Evolutionary conservation across 768 basidiomycete species (phyloP), one percentile per base, ranked within the genome.

Genomic region (Mycena polygramma): DNA sequence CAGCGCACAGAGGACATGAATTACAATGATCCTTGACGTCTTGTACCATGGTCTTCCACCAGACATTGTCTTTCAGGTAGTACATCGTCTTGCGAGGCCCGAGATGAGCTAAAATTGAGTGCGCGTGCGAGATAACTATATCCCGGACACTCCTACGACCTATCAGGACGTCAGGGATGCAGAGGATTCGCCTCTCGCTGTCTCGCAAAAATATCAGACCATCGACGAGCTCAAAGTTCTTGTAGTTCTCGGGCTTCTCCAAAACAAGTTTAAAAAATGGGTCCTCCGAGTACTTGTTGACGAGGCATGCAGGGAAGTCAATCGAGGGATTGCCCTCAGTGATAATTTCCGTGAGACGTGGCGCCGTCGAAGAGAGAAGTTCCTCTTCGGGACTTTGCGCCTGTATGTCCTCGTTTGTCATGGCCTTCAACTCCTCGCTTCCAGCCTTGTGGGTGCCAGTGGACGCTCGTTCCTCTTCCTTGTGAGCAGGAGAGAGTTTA

Each of bases 51-150:
- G 39, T 13, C 20, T 54, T 58, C 63, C 63, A 57, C 55, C 55
- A 57, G 9, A 57, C 55, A 24, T 57, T 57, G 8, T 57, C 55
- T 19, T 41, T 39, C 11, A 57, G 39, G n/a, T 57, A 57, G 19
- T 57, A 57, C 19, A 57, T 5, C 1, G 55, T 57, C 14, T 84
- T 84, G 11, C 41, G 7, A 0, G 71, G 14, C 1, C 83, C 81
- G 0, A 84, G 68, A 54, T 84, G 83, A 0, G 81, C 83, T 1
- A 83, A 59, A 0, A 84, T 36, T 0, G 80, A 81, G 37, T 84
- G 83, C 0, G 81, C 82, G 9, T 82, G 81, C 0, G 66, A 61
- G 0, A 83, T 83, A 0, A 83, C n/a, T 4, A 76, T 63, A 37
- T 82, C 81, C 0, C 76, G 59, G 1, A 76, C 48, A 0, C 58